phyloP scores from a whole-genome alignment of 2,329 filamentous ascomycete genomes.

The Fusarium sp. region DNA sequence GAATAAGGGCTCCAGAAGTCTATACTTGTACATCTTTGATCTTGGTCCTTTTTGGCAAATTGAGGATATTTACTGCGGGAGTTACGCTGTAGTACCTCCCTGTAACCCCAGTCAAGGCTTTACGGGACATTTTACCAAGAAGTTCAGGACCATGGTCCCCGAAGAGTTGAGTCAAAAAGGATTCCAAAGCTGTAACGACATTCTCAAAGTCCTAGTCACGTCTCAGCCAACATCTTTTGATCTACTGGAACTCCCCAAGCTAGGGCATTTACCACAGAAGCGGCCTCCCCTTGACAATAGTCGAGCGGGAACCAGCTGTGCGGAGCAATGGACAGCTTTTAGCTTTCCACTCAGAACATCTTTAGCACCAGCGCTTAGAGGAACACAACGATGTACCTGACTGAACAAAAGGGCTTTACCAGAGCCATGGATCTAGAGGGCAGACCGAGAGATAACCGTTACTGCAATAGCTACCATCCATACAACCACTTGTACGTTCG shows the following conservation, averaged over 20 bases:
- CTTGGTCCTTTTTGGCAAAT: conserved; percentile 9
- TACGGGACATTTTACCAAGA: not conserved
- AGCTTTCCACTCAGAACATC: not conserved
- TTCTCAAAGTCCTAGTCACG: conserved; percentile 23
- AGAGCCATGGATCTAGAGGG: no score
- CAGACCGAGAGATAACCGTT: no score
- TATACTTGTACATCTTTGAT: conserved; percentile 5
- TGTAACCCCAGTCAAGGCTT: not conserved
- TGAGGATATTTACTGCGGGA: not conserved
- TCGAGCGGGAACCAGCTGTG: not conserved
- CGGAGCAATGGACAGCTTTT: not conserved
- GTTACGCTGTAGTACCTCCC: not conserved
- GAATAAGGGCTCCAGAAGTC: not conserved
- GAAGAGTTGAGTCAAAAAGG: not conserved
- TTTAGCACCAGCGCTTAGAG: not conserved
- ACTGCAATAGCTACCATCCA: no score
- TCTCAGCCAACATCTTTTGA: conserved; percentile 28
- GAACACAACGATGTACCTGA: no score
- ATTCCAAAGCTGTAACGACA: not conserved
- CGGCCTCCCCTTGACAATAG: not conserved
- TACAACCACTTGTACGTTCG: no score
- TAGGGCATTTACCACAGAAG: not conserved
- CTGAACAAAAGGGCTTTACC: no score
- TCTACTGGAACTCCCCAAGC: conserved; percentile 9
- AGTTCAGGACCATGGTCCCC: conserved; percentile 1